Evolutionary conservation across 805 yeast species (phyloP), one percentile per base, ranked within the genome.

Genomic region (Ascoidea asiatica): DNA sequence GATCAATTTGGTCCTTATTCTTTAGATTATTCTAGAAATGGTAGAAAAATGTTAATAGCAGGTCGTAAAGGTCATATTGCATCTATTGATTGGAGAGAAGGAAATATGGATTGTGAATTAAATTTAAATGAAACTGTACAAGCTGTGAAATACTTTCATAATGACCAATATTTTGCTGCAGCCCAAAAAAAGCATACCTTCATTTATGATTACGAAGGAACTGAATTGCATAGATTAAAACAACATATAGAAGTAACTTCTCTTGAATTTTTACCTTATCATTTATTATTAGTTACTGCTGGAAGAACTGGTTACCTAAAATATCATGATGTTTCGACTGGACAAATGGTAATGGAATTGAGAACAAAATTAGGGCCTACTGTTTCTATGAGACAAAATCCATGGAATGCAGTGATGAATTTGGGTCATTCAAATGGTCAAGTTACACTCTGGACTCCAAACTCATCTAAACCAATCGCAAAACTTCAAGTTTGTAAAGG

Each of bases 1-100:
- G 72, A 72, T 11, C 83, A 84, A 48, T 82, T 79, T 57, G 97
- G 97, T 0, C 97, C 98, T 1, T 92, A 92, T 57, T 63, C 69
- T 4, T 57, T 84, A 7, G 88, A 90, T 59, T 92, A 81, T 59
- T 75, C 92, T 2, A 71, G 90, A 60, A 87, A 87, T 53, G 98
- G 99, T 44, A 77, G 95, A 49, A 81, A 81, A 50, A 60, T 92
- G 42, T 68, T 92, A 35, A 65, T 92, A 19, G 92, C 89, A 8
- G 99, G 99, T 18, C 70, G 71, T 41, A 87, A 86, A 59, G 99
- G 99, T 3, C 98, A 92, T 66, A 77, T 92, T 43, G 97, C 98
- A 0, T 77, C 92, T 2, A 81, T 92, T 69, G 96, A 92, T 64
- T 92, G 98, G 97, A 77, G 94, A 58, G 75, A 78, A 37, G 97